phyloP scores from a whole-genome alignment of 2,329 filamentous ascomycete genomes.

The Trichoderma sp. region DNA sequence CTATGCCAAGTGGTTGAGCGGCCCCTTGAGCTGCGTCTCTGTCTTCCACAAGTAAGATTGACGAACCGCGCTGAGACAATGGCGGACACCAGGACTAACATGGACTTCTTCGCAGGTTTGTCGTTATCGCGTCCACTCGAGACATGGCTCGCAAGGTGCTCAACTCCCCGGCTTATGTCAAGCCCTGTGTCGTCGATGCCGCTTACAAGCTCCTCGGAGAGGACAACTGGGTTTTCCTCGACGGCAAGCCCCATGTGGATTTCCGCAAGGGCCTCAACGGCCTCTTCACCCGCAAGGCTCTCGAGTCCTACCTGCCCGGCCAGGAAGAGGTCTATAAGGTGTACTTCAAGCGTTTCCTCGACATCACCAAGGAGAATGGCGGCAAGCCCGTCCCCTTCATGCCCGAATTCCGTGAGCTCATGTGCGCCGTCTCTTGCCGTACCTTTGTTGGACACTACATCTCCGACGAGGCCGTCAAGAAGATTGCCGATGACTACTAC shows the following conservation, averaged over 20 bases:
- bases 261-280: conserved; percentile 96
- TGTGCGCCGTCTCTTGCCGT: conserved; percentile 91
- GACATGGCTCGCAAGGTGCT: conserved; percentile 97
- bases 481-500: conserved; percentile 96
- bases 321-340: conserved; percentile 89
- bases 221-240: conserved; percentile 96
- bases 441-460: conserved; percentile 99
- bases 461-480: conserved; percentile 84
- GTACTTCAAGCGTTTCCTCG: conserved; percentile 79
- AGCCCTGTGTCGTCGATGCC: conserved; percentile 93
- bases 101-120: conserved; percentile 63
- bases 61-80: neutral
- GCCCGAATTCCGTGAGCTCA: conserved; percentile 87
- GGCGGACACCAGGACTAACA: neutral
- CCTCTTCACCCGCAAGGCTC: conserved; percentile 87
- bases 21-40: conserved; percentile 91
- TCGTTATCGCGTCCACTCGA: conserved; percentile 92
- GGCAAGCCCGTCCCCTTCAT: conserved; percentile 85
- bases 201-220: conserved; percentile 90
- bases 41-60: conserved; percentile 92
- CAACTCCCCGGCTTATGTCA: conserved; percentile 89
- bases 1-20: conserved; percentile 88
- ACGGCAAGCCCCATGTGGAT: conserved; percentile 92
- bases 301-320: conserved; percentile 85
- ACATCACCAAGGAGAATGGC: conserved; percentile 70